These are phyloP conservation scores for Chytriomyces hyalinus DNA, from an alignment of 192 early-diverging fungal species.

Conservation along the genomic window DNA sequence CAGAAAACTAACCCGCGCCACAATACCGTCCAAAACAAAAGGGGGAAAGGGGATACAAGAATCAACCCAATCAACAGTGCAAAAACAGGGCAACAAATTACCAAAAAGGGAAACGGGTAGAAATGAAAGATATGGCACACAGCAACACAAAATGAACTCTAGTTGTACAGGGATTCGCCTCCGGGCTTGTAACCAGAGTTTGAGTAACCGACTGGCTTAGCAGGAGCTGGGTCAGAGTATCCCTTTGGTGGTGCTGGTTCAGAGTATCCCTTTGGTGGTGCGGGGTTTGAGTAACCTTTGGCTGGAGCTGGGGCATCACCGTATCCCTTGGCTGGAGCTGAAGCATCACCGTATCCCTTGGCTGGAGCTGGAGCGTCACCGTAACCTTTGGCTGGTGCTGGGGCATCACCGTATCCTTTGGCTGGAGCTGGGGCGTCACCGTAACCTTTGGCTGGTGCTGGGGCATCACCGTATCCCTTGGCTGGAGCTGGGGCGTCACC, in stretches of 20 bases:
- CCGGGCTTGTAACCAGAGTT: neutral
- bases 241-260: neutral
- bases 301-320: no score
- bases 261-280: neutral
- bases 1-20: neutral
- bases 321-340: neutral
- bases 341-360: neutral
- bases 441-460: neutral
- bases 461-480: neutral
- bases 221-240: neutral
- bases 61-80: neutral
- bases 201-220: no score
- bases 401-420: no score
- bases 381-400: neutral
- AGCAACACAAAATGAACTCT: neutral
- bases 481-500: neutral
- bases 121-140: neutral
- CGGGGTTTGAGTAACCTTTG: no score
- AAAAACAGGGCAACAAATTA: neutral
- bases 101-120: neutral
- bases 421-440: neutral
- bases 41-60: neutral
- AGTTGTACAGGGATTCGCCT: neutral
- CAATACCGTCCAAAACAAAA: neutral
- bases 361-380: neutral